phyloP scores from a whole-genome alignment of 164 flowering plant species.

The Saururus chinensis region DNA sequence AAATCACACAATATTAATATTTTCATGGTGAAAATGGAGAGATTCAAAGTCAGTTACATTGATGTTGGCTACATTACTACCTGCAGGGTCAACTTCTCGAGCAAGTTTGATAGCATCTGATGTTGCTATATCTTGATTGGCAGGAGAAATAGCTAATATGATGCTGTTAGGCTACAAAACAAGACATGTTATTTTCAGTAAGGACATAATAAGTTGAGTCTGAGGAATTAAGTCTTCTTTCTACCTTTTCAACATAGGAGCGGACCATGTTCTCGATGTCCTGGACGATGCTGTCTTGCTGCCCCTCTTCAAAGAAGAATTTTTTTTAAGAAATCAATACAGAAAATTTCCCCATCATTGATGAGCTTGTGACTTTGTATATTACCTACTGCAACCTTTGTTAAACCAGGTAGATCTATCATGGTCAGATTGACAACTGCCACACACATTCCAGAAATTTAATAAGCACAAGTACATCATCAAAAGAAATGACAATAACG shows the following conservation, averaged over 20 bases:
- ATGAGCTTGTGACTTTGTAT: constrained; percentile 5
- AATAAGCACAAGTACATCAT: background rate
- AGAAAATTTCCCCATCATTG: background rate
- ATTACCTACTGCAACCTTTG: constrained; percentile 95
- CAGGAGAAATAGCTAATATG: constrained; percentile 63
- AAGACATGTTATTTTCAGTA: background rate
- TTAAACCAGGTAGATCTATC: constrained; percentile 96
- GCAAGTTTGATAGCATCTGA: constrained; percentile 68
- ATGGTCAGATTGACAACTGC: constrained; percentile 93
- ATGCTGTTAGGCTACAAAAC: constrained; percentile 48
- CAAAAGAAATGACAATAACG: constrained; percentile 1
- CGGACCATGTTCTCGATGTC: constrained; percentile 92
- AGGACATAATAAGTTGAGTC: background rate
- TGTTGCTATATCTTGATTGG: constrained; percentile 69
- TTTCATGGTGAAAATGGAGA: background rate
- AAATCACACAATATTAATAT: background rate
- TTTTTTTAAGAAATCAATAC: background rate
- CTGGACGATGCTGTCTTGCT: constrained; percentile 65
- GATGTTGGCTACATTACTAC: constrained; percentile 11
- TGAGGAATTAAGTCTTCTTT: background rate
- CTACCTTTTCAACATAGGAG: constrained; percentile 79
- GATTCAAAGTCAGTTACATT: no score
- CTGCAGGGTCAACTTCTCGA: constrained; percentile 67
- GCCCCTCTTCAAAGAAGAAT: constrained; percentile 36
- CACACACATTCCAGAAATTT: constrained; percentile 1